Conservation (phyloP, 2,329 filamentous ascomycete species). For the Epichloe amarillans region DNA sequence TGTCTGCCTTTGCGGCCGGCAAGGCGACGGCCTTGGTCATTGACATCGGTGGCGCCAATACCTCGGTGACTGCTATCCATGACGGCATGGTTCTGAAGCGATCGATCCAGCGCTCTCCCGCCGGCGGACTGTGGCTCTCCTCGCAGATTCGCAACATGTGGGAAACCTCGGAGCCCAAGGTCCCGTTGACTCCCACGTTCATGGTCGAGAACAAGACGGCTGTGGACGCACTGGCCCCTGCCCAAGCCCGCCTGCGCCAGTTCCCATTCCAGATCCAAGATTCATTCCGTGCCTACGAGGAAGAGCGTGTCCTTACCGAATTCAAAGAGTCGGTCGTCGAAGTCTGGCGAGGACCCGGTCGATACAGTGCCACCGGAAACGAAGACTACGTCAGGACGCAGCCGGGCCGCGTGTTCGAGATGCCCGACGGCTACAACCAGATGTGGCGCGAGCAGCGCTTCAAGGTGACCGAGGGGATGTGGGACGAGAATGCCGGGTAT, state of each 20-base stretch:
- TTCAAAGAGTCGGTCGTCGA: conserved; percentile 98
- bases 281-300: conserved; percentile 71
- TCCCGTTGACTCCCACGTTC: conserved; percentile 73
- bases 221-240: conserved; percentile 72
- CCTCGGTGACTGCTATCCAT: conserved; percentile 80
- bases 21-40: conserved; percentile 89
- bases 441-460: conserved; percentile 85
- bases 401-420: conserved; percentile 83
- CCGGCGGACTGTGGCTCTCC: conserved; percentile 83
- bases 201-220: conserved; percentile 76
- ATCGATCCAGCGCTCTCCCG: conserved; percentile 70
- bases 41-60: conserved; percentile 79
- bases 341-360: conserved; percentile 72
- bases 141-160: conserved; percentile 76
- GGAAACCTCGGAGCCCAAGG: conserved; percentile 51
- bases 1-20: conserved; percentile 82
- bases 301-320: conserved; percentile 85
- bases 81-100: conserved; percentile 92
- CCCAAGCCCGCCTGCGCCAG: conserved; percentile 61
- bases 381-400: conserved; percentile 61
- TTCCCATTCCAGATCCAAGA: conserved; percentile 49
- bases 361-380: conserved; percentile 51
- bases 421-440: conserved; percentile 93
- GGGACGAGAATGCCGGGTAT: conserved; percentile 70
- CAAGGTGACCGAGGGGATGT: conserved; percentile 76